Evolutionary conservation across 2,329 filamentous ascomycete species (phyloP).

Genomic region (Aspergillus candidus): DNA sequence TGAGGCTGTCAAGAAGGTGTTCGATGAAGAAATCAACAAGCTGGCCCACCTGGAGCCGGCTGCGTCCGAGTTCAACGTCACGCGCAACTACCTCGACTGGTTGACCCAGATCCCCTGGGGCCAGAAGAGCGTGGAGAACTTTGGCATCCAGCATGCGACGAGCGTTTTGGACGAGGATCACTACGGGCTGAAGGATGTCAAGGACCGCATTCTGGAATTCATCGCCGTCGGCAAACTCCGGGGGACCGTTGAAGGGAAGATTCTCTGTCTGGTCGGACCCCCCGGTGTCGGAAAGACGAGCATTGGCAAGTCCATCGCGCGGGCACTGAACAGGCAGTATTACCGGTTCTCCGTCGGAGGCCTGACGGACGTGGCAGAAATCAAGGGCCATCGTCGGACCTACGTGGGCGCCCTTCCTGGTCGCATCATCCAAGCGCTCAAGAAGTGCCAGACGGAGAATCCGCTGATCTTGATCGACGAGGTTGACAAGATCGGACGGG

Average conservation of each 20-base stretch:
- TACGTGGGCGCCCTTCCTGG: slow-evolving; percentile 95
- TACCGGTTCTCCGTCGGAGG: slow-evolving; percentile 98
- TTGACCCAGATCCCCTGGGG: slow-evolving; percentile 98
- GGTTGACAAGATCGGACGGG: slow-evolving; percentile 94
- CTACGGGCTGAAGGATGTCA: slow-evolving; percentile 94
- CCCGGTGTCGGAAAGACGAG: slow-evolving; percentile 98
- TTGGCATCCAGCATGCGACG: slow-evolving; percentile 86
- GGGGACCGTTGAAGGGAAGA: slow-evolving; percentile 96
- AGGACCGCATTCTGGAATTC: slow-evolving; percentile 95
- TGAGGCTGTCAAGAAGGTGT: slow-evolving; percentile 91
- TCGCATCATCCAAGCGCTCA: slow-evolving; percentile 94
- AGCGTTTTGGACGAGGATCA: slow-evolving; percentile 92
- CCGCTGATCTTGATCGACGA: slow-evolving; percentile 95
- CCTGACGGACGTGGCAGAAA: slow-evolving; percentile 93
- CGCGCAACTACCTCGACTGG: slow-evolving; percentile 97
- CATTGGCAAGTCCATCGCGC: slow-evolving; percentile 95
- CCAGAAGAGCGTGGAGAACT: slow-evolving; percentile 90
- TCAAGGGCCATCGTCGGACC: slow-evolving; percentile 93
- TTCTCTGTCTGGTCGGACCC: slow-evolving; percentile 93
- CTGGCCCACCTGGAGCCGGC: slow-evolving; percentile 90
- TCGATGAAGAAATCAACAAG: slow-evolving; percentile 97
- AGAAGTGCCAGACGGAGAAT: slow-evolving; percentile 99
- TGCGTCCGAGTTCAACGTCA: slow-evolving; percentile 97
- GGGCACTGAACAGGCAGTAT: slow-evolving; percentile 90
- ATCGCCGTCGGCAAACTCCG: slow-evolving; percentile 96